Evolutionary conservation across 75 land plant genomes (phyloP), one percentile per base, ranked within the genome.

Genomic region (Pinus taeda): DNA sequence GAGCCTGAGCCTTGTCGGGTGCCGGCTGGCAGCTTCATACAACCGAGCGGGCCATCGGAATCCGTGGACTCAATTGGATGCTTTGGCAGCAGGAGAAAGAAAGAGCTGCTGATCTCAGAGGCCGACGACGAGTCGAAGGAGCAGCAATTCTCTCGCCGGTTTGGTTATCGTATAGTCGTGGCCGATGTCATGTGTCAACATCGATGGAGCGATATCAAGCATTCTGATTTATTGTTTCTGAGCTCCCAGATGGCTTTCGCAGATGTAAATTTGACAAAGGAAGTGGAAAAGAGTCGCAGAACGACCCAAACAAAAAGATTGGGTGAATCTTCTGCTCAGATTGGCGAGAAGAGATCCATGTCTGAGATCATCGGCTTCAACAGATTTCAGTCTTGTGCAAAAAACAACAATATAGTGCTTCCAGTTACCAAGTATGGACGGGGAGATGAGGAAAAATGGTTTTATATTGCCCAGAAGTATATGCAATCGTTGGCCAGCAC

Each of bases 191-290:
- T 85, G 21, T 60, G 59, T 26, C 77, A 75, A 76, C 76, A 76
- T 22, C 74, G 93, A 45, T 89, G 93, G 98, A 95, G 98, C 79
- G 96, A 93, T 57, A 75, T 89, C 9, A 80, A 84, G 77, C 83
- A 87, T 71, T 86, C 89, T 61, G 98, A 95, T 82, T 75, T 93
- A 42, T 53, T 90, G 14, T 88, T 85, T 73, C 80, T 94, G 29
- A 89, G 55, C 12, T 49, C 55, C 55, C 55, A 49, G 12, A 49
- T 49, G 55, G 55, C 12, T 49, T 49, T 49, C 12, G 2, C 55
- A 49, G 55, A 49, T 49, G 11, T 9, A 49, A 49, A 9, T 11
- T 11, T 11, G 55, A 9, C 55, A 9, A 11, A 9, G 2, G 55
- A 49, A 49, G 2, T 49, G 11, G 55, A 9, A 9, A 49, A 0